Percentiles rank a stretch among this genome's conserved stretches.
These are phyloP conservation scores for Leptographium galeiforme DNA, from an alignment of 2,329 filamentous ascomycete genomes.

Conservation along the genomic window DNA sequence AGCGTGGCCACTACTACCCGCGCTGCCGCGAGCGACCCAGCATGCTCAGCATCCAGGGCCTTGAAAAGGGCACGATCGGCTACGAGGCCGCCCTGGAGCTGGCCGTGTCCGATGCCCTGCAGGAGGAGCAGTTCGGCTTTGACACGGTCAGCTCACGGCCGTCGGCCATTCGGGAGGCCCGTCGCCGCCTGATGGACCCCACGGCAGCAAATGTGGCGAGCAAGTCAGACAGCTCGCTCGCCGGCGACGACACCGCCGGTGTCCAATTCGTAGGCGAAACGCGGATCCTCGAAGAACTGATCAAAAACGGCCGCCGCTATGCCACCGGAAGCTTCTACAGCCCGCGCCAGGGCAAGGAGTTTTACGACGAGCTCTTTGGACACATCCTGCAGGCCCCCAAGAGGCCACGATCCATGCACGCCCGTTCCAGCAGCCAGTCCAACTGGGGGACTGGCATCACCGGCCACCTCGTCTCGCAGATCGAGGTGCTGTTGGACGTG, in stretches of 20 bases:
- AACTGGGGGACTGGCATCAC: neutral
- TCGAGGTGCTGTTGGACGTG: conserved; percentile 52
- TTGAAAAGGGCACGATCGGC: conserved; percentile 58
- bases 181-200: conserved; percentile 40
- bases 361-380: conserved; percentile 50
- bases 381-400: conserved; percentile 44
- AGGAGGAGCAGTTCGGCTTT: conserved; percentile 49
- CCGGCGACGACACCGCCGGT: conserved; percentile 19
- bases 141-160: conserved; percentile 41
- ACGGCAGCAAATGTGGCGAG: conserved; percentile 17
- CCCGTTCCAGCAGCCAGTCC: conserved; percentile 16
- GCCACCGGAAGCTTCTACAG: conserved; percentile 36
- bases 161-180: conserved; percentile 40
- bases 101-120: conserved; percentile 48
- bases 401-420: conserved; percentile 34
- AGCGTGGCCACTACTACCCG: conserved; percentile 43
- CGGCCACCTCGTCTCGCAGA: conserved; percentile 51
- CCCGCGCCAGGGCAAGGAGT: conserved; percentile 36
- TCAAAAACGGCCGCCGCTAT: conserved; percentile 42
- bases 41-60: conserved; percentile 59
- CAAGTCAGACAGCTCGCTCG: neutral
- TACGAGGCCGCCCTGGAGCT: conserved; percentile 56
- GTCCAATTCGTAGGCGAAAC: conserved; percentile 44
- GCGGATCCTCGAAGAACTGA: conserved; percentile 44
- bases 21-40: conserved; percentile 50